Evolutionary conservation across 2,329 filamentous ascomycete genomes (phyloP).

Genomic region (Penicillium verrucosum): DNA sequence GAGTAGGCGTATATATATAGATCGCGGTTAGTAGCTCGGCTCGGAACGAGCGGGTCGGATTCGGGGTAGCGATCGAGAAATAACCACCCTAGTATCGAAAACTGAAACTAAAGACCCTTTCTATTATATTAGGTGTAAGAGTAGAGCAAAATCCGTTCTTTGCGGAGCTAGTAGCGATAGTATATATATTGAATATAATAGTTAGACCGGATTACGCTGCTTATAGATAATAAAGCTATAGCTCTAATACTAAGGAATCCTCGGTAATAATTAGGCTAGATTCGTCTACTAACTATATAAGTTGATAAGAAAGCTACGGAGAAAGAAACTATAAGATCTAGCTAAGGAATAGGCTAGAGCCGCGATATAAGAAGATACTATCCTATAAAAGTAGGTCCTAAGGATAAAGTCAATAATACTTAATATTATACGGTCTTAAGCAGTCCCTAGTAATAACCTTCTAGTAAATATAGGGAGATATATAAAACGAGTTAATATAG

Average conservation of each 20-base stretch:
- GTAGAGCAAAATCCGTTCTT: no score
- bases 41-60: no score
- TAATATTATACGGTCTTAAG: conserved; percentile 23
- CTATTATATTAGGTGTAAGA: no score
- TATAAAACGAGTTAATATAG: conserved; percentile 10
- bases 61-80: no score
- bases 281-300: background rate
- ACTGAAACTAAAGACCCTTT: no score
- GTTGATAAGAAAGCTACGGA: background rate
- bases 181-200: fast-evolving
- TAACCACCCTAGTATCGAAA: no score
- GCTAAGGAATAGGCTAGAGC: conserved; percentile 23
- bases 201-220: background rate
- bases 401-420: conserved; percentile 27
- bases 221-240: background rate
- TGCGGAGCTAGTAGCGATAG: no score
- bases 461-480: conserved; percentile 25
- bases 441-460: conserved; percentile 13
- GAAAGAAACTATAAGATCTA: conserved; percentile 1
- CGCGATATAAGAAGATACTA: conserved; percentile 20
- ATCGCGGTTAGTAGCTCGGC: no score
- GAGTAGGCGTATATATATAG: no score
- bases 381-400: conserved; percentile 10
- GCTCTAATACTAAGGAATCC: background rate
- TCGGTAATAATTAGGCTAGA: background rate